A percentile compares a stretch with the other conserved stretches of the same genome.
phyloP scores from a whole-genome alignment of 352 stramenopile species.

The Thraustochytrium striatum region DNA sequence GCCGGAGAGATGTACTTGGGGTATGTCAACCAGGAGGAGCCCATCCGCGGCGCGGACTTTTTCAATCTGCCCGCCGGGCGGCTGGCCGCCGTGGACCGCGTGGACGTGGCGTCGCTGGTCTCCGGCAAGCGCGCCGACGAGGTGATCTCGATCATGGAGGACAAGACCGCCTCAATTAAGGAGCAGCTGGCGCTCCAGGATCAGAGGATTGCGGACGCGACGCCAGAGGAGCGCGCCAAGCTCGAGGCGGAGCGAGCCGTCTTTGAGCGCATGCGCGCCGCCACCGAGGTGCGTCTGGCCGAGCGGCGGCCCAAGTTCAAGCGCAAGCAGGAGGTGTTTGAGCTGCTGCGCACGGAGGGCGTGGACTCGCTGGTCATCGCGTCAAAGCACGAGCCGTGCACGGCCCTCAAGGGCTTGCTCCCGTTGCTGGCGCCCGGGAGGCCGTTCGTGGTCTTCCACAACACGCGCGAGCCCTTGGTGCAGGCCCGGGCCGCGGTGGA shows the following conservation, averaged over 20 bases:
- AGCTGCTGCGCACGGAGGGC: constrained; percentile 53
- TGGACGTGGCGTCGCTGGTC: constrained; percentile 67
- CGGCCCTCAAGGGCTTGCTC: constrained; percentile 74
- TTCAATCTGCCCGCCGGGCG: constrained; percentile 63
- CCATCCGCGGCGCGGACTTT: constrained; percentile 14
- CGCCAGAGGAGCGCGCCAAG: not conserved
- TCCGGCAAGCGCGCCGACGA: constrained; percentile 54
- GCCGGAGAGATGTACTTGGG: constrained; percentile 58
- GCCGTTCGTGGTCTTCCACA: constrained; percentile 90
- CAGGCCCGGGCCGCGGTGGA: constrained; percentile 78
- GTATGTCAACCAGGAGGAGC: constrained; percentile 56
- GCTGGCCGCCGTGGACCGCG: constrained; percentile 40
- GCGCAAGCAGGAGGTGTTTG: constrained; percentile 67
- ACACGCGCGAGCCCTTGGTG: constrained; percentile 86
- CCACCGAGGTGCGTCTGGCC: constrained; percentile 61
- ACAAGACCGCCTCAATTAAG: not conserved
- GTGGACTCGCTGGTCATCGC: constrained; percentile 77
- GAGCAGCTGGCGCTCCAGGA: not conserved
- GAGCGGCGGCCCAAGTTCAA: constrained; percentile 72
- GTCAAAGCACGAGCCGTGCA: constrained; percentile 78
- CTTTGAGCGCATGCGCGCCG: not conserved
- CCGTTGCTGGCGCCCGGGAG: constrained; percentile 80
- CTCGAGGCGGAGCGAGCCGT: not conserved
- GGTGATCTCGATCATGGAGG: not conserved
- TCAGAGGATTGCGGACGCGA: not conserved